Evolutionary conservation across 345 rosid species (phyloP).

Genomic region (Atalantia buxifolia): DNA sequence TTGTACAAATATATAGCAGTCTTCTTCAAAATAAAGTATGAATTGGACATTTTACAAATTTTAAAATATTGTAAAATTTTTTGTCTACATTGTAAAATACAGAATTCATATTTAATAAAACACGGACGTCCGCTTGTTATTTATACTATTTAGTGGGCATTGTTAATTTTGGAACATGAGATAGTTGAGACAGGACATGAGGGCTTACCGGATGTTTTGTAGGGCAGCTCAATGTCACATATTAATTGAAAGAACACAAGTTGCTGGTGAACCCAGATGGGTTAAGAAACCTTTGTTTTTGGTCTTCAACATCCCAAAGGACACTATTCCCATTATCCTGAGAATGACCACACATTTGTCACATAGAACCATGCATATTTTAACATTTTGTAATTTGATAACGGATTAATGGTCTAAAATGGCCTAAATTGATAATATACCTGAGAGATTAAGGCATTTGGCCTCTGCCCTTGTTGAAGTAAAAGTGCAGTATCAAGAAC

Average conservation of each 20-base stretch:
- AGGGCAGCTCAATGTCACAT: conserved; percentile 32
- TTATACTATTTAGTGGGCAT: not conserved
- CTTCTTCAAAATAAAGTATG: not conserved
- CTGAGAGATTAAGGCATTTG: conserved; percentile 22
- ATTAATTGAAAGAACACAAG: conserved; percentile 55
- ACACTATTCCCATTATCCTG: conserved; percentile 34
- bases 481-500: conserved; percentile 28
- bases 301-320: conserved; percentile 54
- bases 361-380: not conserved
- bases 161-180: not conserved
- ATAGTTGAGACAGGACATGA: conserved; percentile 27
- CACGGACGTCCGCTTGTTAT: not conserved
- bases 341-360: conserved; percentile 32
- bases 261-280: conserved; percentile 46
- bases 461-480: conserved; percentile 29
- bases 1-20: too few relatives aligned
- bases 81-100: too few relatives aligned
- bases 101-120: not conserved
- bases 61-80: too few relatives aligned
- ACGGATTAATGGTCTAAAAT: not conserved
- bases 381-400: not conserved
- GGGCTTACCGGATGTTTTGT: conserved; percentile 36
- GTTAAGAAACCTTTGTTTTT: conserved; percentile 42
- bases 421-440: conserved; percentile 4
- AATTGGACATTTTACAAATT: too few relatives aligned